Conservation (phyloP, 1,284 basidiomycete species). For the Puccinia brachypodii region DNA sequence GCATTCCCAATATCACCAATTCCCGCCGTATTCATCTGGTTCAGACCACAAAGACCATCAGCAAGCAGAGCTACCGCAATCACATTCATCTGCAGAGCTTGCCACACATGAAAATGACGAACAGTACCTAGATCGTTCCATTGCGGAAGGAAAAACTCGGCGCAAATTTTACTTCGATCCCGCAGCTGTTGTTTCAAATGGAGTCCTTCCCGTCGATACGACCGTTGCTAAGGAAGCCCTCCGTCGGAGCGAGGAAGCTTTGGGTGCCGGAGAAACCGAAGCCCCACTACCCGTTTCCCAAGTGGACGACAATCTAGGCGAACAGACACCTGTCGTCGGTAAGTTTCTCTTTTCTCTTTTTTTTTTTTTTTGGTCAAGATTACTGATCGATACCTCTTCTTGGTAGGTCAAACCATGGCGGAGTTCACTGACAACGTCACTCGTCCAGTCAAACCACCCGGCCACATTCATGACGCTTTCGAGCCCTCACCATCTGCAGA, state of each 20-base stretch:
- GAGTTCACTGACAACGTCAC: neutral
- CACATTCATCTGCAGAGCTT: neutral
- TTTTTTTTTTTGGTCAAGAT: neutral
- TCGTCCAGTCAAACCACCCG: neutral
- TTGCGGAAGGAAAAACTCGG: neutral
- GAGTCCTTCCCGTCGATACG: neutral
- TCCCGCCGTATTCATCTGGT: neutral
- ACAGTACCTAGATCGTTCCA: neutral
- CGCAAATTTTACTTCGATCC: conserved; percentile 7
- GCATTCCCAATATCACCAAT: neutral
- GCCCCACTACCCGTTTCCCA: neutral
- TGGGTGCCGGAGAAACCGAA: neutral
- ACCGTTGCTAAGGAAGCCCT: neutral
- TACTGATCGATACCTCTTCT: neutral
- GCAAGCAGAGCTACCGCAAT: neutral
- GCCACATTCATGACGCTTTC: neutral
- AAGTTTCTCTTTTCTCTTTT: neutral
- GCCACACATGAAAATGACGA: neutral
- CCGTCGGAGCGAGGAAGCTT: neutral
- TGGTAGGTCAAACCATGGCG: neutral
- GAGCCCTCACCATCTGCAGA: conserved; percentile 4
- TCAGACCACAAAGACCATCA: neutral
- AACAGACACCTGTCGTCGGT: neutral
- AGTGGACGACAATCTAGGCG: too few species aligned
- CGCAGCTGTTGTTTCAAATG: neutral